Evolutionary conservation across 306 rosid genomes (phyloP).

Genomic region (Trifolium dubium): DNA sequence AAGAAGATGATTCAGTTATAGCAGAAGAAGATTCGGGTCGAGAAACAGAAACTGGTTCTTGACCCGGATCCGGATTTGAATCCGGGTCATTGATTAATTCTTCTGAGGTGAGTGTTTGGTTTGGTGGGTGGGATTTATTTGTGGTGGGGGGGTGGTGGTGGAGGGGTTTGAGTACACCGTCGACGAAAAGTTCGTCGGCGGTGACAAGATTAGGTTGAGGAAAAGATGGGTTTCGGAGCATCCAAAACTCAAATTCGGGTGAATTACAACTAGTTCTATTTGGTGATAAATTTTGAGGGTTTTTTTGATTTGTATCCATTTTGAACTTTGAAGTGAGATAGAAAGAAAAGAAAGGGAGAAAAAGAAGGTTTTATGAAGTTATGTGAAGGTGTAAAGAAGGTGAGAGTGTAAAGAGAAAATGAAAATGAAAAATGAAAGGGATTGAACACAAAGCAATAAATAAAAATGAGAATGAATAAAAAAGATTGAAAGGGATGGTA

Average conservation of each 20-base stretch:
- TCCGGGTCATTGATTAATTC: conserved; percentile 34
- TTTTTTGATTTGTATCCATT: conserved; percentile 49
- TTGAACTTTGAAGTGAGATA: neutral
- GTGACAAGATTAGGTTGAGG: conserved; percentile 79
- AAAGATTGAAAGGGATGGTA: conserved; percentile 40
- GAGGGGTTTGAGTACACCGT: conserved; percentile 85
- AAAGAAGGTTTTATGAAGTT: neutral
- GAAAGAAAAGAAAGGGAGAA: neutral
- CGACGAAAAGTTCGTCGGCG: conserved; percentile 89
- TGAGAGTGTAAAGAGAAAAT: conserved; percentile 23
- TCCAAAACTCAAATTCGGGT: conserved; percentile 98
- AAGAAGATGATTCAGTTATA: conserved; percentile 34
- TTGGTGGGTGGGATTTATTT: conserved; percentile 6
- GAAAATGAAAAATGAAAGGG: no score
- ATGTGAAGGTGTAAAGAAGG: conserved; percentile 11
- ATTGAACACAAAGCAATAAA: conserved; percentile 48
- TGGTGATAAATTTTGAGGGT: conserved; percentile 43
- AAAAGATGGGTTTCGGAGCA: conserved; percentile 81
- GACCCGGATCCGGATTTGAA: neutral
- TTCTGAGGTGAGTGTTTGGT: conserved; percentile 9
- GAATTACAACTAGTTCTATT: conserved; percentile 56
- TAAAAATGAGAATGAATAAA: conserved; percentile 40
- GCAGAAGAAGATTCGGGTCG: conserved; percentile 43
- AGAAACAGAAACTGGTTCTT: conserved; percentile 26
- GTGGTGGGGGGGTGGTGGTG: conserved; percentile 55